phyloP scores from a whole-genome alignment of 106 monocot species.

The Gastrodia elata region DNA sequence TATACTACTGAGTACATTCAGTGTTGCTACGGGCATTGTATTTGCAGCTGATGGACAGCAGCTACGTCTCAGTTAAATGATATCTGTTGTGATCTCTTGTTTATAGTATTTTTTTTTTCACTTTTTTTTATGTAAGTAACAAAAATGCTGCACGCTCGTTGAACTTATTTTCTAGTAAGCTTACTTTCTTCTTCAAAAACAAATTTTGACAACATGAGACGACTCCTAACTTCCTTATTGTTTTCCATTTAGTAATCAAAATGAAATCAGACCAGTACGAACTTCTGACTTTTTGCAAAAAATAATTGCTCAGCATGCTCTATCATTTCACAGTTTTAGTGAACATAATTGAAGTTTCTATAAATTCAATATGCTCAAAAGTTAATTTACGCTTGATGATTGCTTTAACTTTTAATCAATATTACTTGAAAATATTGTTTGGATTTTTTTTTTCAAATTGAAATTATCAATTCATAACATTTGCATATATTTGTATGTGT shows the following conservation, averaged over 20 bases:
- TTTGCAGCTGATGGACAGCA: too few relatives aligned
- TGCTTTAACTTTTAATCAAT: too few relatives aligned
- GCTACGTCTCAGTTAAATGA: too few relatives aligned
- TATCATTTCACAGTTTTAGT: background rate
- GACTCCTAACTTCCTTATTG: background rate
- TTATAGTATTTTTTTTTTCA: background rate
- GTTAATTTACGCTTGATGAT: too few relatives aligned
- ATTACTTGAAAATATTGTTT: too few relatives aligned
- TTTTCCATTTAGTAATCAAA: background rate
- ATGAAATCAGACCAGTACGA: background rate
- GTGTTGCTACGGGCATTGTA: too few relatives aligned
- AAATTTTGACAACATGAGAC: background rate
- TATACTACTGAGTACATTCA: too few relatives aligned
- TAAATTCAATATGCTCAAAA: too few relatives aligned
- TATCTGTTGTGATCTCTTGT: background rate
- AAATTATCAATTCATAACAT: too few relatives aligned
- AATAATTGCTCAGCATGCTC: background rate
- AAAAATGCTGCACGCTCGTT: background rate
- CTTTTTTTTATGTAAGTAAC: background rate
- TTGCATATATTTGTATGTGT: too few relatives aligned
- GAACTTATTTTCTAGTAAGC: background rate
- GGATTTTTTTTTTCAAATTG: too few relatives aligned
- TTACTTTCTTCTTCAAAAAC: background rate
- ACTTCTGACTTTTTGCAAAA: background rate
- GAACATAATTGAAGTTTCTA: background rate